phyloP scores from a whole-genome alignment of 108 stramenopile genomes.

The Stephanodiscus minutulus region DNA sequence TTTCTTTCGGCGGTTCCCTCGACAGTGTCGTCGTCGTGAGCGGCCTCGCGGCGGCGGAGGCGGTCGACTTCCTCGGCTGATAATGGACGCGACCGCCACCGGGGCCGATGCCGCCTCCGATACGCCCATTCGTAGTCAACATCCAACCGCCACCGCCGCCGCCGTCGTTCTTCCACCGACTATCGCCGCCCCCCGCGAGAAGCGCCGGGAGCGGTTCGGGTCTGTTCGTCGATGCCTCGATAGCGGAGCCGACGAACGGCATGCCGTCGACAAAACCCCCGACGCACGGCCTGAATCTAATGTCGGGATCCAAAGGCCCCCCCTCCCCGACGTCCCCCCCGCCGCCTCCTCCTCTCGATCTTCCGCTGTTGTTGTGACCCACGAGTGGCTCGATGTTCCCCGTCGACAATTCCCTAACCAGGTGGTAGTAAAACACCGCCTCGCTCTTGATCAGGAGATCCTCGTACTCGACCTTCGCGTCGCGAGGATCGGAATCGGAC shows the following conservation, averaged over 20 bases:
- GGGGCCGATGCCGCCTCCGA: not conserved
- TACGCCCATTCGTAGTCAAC: not conserved
- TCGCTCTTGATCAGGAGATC: conserved; percentile 71
- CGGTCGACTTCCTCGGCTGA: not conserved
- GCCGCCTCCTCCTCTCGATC: not conserved
- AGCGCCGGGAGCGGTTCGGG: conserved; percentile 6
- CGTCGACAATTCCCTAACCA: conserved; percentile 41
- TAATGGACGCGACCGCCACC: not conserved
- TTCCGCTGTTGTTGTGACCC: conserved; percentile 21
- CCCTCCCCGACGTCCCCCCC: conserved; percentile 12
- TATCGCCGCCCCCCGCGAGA: not conserved
- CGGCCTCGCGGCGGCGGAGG: no score
- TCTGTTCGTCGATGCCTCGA: conserved; percentile 24
- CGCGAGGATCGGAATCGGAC: conserved; percentile 5
- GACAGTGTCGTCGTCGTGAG: not conserved
- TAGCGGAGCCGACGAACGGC: conserved; percentile 31
- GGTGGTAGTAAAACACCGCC: conserved; percentile 87
- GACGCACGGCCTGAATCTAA: conserved; percentile 3
- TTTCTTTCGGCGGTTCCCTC: not conserved
- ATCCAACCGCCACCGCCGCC: conserved; percentile 17
- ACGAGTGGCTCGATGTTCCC: conserved; percentile 42
- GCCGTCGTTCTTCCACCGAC: not conserved
- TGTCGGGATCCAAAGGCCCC: no score
- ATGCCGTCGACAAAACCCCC: conserved; percentile 20
- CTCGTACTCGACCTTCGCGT: conserved; percentile 58